These are phyloP conservation scores for Alternaria consortialis DNA, from an alignment of 2,329 filamentous ascomycete genomes.

Conservation along the genomic window DNA sequence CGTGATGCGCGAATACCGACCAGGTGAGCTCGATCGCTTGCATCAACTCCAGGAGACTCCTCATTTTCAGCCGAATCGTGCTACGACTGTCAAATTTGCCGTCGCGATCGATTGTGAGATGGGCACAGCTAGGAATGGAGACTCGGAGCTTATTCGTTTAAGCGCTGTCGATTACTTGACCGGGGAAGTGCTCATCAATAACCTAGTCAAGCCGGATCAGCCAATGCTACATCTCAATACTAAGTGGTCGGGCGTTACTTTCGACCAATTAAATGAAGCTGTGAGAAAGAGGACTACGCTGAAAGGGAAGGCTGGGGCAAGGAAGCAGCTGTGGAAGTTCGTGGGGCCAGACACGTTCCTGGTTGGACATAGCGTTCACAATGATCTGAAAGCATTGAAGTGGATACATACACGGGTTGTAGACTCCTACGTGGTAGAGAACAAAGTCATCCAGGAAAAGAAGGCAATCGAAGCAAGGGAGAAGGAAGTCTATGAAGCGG, in stretches of 20 bases:
- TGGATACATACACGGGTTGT: conserved; percentile 59
- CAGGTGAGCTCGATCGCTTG: conserved; percentile 13
- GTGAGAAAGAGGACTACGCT: conserved; percentile 48
- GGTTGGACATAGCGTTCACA: conserved; percentile 57
- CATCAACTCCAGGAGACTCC: conserved; percentile 25
- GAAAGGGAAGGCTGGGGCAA: conserved; percentile 55
- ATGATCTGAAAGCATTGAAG: conserved; percentile 58
- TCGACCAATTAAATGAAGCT: conserved; percentile 51
- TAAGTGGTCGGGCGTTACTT: conserved; percentile 60
- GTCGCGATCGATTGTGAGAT: conserved; percentile 67
- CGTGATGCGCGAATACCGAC: conserved; percentile 5
- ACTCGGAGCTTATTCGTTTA: conserved; percentile 63
- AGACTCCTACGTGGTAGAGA: conserved; percentile 54
- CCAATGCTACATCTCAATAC: conserved; percentile 62
- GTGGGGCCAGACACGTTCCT: conserved; percentile 60
- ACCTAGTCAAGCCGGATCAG: conserved; percentile 59
- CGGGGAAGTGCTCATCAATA: conserved; percentile 59
- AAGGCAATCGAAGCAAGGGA: conserved; percentile 13
- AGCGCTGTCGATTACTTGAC: conserved; percentile 62
- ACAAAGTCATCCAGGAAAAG: conserved; percentile 10
- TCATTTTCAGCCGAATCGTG: neutral
- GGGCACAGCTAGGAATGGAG: conserved; percentile 57
- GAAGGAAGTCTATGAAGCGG: neutral
- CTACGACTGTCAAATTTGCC: neutral
- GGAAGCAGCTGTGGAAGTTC: conserved; percentile 55